Conservation (phyloP, 2,329 filamentous ascomycete genomes). For the Penicillium verrucosum region DNA sequence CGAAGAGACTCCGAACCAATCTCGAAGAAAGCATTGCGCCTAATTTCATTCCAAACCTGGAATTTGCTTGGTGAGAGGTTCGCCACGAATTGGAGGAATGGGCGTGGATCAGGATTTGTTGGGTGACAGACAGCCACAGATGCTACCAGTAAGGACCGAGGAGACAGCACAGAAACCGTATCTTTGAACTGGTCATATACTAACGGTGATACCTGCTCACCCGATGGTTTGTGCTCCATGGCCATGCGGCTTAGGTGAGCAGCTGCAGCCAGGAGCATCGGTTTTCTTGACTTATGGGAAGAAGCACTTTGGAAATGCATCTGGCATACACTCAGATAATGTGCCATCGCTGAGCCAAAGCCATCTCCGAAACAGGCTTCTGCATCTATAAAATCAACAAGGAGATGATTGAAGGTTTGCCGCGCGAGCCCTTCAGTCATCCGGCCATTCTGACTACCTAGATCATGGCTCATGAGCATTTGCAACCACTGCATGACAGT, state of each 20-base stretch:
- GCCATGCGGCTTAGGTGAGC: conserved; percentile 27
- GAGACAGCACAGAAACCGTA: conserved; percentile 23
- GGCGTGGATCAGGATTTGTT: conserved; percentile 30
- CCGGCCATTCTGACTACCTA: conserved; percentile 25
- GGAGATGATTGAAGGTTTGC: conserved; percentile 25
- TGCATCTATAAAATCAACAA: conserved; percentile 33
- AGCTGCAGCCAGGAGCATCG: conserved; percentile 25
- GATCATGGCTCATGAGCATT: conserved; percentile 28
- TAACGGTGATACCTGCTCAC: conserved; percentile 25
- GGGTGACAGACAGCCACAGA: conserved; percentile 40
- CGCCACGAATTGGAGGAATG: conserved; percentile 31
- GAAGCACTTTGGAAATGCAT: conserved; percentile 15
- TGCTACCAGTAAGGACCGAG: conserved; percentile 25
- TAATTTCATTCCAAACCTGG: conserved; percentile 16
- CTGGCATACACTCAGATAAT: conserved; percentile 29
- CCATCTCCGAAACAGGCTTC: conserved; percentile 36
- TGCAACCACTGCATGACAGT: conserved; percentile 37
- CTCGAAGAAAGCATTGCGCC: conserved; percentile 31
- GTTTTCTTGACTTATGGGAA: conserved; percentile 11
- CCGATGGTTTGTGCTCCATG: conserved; percentile 21
- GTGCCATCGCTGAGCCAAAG: conserved; percentile 30
- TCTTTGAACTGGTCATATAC: conserved; percentile 35
- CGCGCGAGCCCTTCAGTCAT: conserved; percentile 22
- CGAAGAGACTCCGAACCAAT: conserved; percentile 40
- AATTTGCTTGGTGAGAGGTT: conserved; percentile 19